A percentile compares a stretch with the other conserved stretches of the same genome.
phyloP scores from a whole-genome alignment of 2,329 filamentous ascomycete genomes.

The Fusarium ramigenum region DNA sequence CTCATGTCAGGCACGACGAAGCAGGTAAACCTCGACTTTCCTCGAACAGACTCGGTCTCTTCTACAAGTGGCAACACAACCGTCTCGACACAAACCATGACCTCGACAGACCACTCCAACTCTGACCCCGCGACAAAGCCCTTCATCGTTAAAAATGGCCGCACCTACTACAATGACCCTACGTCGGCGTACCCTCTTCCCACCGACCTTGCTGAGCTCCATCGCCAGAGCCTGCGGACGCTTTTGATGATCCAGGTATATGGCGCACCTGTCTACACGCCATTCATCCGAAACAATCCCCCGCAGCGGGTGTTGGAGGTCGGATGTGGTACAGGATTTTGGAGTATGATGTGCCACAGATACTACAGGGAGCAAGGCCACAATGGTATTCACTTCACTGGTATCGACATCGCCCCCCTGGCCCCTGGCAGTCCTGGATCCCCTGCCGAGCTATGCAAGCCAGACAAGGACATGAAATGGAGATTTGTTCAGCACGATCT shows the following conservation, averaged over 20 bases:
- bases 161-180: conserved; percentile 82
- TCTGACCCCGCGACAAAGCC: conserved; percentile 59
- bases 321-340: conserved; percentile 87
- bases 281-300: conserved; percentile 70
- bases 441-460: conserved; percentile 55
- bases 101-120: conserved; percentile 58
- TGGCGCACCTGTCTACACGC: conserved; percentile 80
- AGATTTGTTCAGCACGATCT: conserved; percentile 89
- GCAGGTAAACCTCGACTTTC: conserved; percentile 49
- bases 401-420: conserved; percentile 81
- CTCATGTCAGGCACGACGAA: conserved; percentile 42
- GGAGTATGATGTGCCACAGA: conserved; percentile 88
- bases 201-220: conserved; percentile 85
- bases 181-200: conserved; percentile 83
- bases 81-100: conserved; percentile 57
- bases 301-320: conserved; percentile 85
- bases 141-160: conserved; percentile 79
- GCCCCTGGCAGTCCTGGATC: conserved; percentile 56
- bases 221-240: conserved; percentile 86
- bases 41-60: conserved; percentile 58
- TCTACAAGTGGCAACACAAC: conserved; percentile 56
- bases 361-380: conserved; percentile 77
- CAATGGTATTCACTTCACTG: conserved; percentile 78
- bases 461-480: conserved; percentile 82
- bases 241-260: conserved; percentile 84